A percentile compares a stretch with the other conserved stretches of the same genome.
Conservation (phyloP, 768 basidiomycete genomes). For the Tricholomella constricta region DNA sequence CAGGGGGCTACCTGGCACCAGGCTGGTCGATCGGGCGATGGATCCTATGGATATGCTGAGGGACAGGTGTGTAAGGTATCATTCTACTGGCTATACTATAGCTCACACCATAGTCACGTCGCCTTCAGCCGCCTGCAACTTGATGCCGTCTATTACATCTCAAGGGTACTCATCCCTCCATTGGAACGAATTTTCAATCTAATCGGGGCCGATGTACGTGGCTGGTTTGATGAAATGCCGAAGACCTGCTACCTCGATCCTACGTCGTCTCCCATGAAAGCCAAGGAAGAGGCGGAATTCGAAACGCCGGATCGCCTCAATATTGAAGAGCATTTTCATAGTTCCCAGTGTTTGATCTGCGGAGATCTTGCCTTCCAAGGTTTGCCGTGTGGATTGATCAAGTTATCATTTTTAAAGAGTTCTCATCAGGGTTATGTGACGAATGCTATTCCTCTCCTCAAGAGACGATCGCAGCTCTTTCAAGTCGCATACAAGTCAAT, state of each 20-base stretch:
- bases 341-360: conserved; percentile 71
- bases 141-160: conserved; percentile 91
- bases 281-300: conserved; percentile 13
- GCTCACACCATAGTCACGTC: too few relatives aligned
- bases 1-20: conserved; percentile 58
- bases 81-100: not conserved
- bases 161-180: conserved; percentile 83
- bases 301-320: conserved; percentile 42
- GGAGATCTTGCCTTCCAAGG: conserved; percentile 55
- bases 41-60: conserved; percentile 71
- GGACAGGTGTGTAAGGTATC: conserved; percentile 49
- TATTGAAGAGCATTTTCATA: conserved; percentile 78
- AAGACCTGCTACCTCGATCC: conserved; percentile 40
- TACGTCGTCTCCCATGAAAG: conserved; percentile 32
- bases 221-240: conserved; percentile 91
- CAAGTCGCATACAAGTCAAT: conserved; percentile 52
- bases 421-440: conserved; percentile 60
- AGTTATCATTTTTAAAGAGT: not conserved
- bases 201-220: conserved; percentile 81
- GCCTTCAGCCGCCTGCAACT: conserved; percentile 61
- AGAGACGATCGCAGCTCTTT: conserved; percentile 57
- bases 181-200: conserved; percentile 90
- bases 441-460: conserved; percentile 54
- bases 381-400: conserved; percentile 20
- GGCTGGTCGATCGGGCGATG: conserved; percentile 75